Conservation (phyloP, 2,329 filamentous ascomycete genomes). For the Ophiostoma piceae region DNA sequence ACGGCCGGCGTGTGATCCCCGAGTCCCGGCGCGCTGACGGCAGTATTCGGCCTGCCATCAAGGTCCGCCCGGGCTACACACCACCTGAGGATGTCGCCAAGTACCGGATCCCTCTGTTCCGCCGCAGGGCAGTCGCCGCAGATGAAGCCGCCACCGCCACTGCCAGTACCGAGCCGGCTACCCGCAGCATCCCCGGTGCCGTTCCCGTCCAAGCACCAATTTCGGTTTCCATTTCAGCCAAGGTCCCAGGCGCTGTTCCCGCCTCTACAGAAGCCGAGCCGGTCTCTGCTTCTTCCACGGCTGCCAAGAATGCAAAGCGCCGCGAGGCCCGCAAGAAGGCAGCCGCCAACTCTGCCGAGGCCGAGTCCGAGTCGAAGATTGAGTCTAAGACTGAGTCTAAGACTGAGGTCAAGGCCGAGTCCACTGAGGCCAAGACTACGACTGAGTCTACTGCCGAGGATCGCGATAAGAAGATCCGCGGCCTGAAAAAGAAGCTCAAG, state of each 20-base stretch:
- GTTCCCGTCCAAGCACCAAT: not conserved
- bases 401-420: not conserved
- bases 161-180: not conserved
- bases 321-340: constrained; percentile 55
- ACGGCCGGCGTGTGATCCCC: constrained; percentile 83
- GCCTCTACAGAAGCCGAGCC: not conserved
- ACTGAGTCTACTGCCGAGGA: constrained; percentile 46
- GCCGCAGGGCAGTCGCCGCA: constrained; percentile 79
- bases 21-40: constrained; percentile 82
- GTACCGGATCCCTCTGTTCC: constrained; percentile 56
- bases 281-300: not conserved
- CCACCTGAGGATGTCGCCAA: constrained; percentile 93
- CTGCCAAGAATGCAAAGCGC: constrained; percentile 74
- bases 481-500: constrained; percentile 87
- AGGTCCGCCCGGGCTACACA: constrained; percentile 85
- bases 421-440: not conserved
- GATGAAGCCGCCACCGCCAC: constrained; percentile 33
- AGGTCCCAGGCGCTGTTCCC: constrained; percentile 6
- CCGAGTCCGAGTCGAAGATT: not conserved
- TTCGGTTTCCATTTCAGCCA: not conserved
- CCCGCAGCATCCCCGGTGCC: not conserved
- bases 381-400: not conserved
- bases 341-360: constrained; percentile 8
- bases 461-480: constrained; percentile 86
- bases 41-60: constrained; percentile 87